Conservation (phyloP, 78 protist species). For the Bodo saltans region DNA sequence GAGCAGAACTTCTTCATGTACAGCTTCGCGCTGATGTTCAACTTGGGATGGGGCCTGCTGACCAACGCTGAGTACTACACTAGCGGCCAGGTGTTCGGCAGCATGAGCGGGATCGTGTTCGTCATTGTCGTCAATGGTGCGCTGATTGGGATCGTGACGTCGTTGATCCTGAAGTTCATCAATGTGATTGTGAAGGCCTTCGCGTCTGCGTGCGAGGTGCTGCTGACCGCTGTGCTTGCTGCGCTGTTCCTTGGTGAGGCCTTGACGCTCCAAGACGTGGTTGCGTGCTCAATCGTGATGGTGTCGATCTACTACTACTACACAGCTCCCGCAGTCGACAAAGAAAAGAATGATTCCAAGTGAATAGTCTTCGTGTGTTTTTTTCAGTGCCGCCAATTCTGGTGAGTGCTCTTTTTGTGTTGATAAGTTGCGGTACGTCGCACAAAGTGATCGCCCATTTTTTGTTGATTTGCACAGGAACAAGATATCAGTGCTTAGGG, state of each 20-base stretch:
- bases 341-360: background rate
- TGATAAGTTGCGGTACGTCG: too few species aligned
- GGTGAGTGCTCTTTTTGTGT: too few species aligned
- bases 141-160: slow-evolving; percentile 45
- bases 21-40: slow-evolving; percentile 28
- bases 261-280: background rate
- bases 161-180: slow-evolving; percentile 41
- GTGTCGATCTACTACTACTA: background rate
- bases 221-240: background rate
- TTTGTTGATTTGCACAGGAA: too few species aligned
- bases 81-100: background rate
- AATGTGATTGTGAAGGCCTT: slow-evolving; percentile 39
- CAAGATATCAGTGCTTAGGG: too few species aligned
- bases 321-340: background rate
- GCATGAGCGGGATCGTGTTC: background rate
- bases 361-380: too few species aligned
- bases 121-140: slow-evolving; percentile 28
- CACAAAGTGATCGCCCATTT: too few species aligned
- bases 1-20: slow-evolving; percentile 51
- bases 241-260: background rate
- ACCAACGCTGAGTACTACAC: background rate
- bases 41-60: background rate
- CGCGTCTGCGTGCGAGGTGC: slow-evolving; percentile 41
- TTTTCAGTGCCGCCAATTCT: too few species aligned
- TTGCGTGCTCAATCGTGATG: background rate